Evolutionary conservation across 1,139 yeast genomes (phyloP).

Genomic region (Williopsis jadinii): DNA sequence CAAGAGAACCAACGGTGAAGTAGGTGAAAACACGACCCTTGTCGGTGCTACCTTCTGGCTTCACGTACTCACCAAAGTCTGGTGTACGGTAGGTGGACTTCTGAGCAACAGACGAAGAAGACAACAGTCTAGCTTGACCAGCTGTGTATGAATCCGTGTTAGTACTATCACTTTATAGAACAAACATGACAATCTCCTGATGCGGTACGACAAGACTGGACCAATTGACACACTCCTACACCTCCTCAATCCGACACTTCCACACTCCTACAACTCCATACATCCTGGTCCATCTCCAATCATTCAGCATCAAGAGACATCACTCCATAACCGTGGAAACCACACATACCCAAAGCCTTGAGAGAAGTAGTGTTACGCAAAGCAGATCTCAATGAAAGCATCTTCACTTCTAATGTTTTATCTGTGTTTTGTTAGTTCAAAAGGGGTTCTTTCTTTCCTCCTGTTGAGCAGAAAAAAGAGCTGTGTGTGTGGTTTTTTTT

Average conservation of each 20-base stretch:
- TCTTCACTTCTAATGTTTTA: constrained; percentile 3
- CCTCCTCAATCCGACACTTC: too few relatives aligned
- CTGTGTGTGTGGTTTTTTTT: neutral
- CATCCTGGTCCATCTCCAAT: too few relatives aligned
- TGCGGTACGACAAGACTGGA: neutral
- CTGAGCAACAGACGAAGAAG: constrained; percentile 43
- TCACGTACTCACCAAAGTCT: constrained; percentile 78
- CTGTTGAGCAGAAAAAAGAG: neutral
- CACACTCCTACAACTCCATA: too few relatives aligned
- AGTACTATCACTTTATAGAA: constrained; percentile 5
- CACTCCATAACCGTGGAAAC: neutral
- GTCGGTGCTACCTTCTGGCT: constrained; percentile 60
- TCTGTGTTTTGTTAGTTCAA: neutral
- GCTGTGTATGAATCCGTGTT: constrained; percentile 7
- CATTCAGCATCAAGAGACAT: too few relatives aligned
- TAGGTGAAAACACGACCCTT: constrained; percentile 82
- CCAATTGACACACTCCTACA: neutral
- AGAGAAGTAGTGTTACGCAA: constrained; percentile 40
- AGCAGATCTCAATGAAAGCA: constrained; percentile 47
- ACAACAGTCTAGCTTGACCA: constrained; percentile 36
- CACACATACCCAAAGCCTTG: constrained; percentile 27
- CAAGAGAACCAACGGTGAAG: constrained; percentile 97
- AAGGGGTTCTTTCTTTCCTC: neutral
- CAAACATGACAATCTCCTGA: too few relatives aligned
- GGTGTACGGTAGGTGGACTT: constrained; percentile 88